phyloP scores from a whole-genome alignment of 2,329 filamentous ascomycete genomes.

The Aspergillus sp. region DNA sequence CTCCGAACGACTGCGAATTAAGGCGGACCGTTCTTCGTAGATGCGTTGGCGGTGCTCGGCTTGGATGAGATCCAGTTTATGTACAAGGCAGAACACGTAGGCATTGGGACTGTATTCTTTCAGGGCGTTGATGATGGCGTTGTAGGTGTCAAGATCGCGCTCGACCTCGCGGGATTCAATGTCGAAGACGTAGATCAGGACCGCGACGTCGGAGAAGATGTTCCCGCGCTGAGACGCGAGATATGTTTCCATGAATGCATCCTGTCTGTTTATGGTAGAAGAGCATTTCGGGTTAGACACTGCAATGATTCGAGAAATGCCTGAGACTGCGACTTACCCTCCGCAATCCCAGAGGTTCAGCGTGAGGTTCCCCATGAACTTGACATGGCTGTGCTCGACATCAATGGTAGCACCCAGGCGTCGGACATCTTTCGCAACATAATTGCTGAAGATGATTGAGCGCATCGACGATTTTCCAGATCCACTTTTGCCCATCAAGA shows the following conservation, averaged over 20 bases:
- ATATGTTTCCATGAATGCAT: constrained; percentile 98
- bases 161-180: constrained; percentile 95
- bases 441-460: constrained; percentile 98
- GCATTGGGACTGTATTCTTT: constrained; percentile 79
- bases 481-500: constrained; percentile 92
- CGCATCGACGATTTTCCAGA: constrained; percentile 98
- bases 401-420: constrained; percentile 94
- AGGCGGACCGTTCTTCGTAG: constrained; percentile 78
- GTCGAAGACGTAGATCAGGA: constrained; percentile 98
- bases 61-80: constrained; percentile 98
- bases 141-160: constrained; percentile 88
- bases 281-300: background rate
- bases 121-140: constrained; percentile 83
- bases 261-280: constrained; percentile 63
- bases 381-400: constrained; percentile 96
- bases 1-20: constrained; percentile 75
- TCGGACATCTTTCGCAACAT: constrained; percentile 92
- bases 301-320: background rate
- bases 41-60: constrained; percentile 74
- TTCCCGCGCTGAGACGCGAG: constrained; percentile 92
- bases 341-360: constrained; percentile 99
- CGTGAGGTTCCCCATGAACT: constrained; percentile 96
- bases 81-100: constrained; percentile 90
- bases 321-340: constrained; percentile 56
- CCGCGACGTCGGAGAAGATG: constrained; percentile 94